Evolutionary conservation across 1,284 basidiomycete species (phyloP), one percentile per base, ranked within the genome.

Genomic region (Melampsora occidentalis): DNA sequence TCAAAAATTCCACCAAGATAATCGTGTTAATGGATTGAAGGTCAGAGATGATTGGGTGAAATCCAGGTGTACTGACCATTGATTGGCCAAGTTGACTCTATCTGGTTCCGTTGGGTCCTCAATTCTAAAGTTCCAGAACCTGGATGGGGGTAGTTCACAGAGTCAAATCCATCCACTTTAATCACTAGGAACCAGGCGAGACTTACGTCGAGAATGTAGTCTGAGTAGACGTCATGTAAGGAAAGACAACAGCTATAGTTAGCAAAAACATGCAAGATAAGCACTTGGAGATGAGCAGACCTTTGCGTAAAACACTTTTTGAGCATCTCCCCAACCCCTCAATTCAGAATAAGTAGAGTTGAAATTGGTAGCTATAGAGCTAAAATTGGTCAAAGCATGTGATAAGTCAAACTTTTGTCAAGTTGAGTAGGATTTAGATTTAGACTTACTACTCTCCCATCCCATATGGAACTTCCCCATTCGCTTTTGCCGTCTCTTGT

Each of bases 111-210:
- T 20, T 18, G 77, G 68, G 53, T 64, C 77, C 51, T 83, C 90
- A 16, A 89, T 85, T 80, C 89, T 90, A 84, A 91, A 91, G 82
- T 87, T 91, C 90, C 90, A 91, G 83, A 88, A 91, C 10, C 73
- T 76, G 31, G 31, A 51, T 9, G 35, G 33, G 1, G 25, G 31
- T 20, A 33, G n/a, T 31, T 9, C 10, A 12, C n/a, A n/a, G 7
- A 69, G 14, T 1, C 10, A 25, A 53, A 18, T n/a, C 6, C n/a
- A 2, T 7, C 2, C 4, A 39, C 0, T n/a, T 73, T 6, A 42
- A 7, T 20, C 22, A 33, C 25, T 39, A 18, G 10, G 10, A 42
- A 12, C 10, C 4, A 42, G 10, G 12, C 10, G 12, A 35, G 62
- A 76, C 66, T 76, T 42, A 69, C 73, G 66, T 76, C 66, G 67